Conservation (phyloP, 257 asterid species). For the Lycium barbarum region DNA sequence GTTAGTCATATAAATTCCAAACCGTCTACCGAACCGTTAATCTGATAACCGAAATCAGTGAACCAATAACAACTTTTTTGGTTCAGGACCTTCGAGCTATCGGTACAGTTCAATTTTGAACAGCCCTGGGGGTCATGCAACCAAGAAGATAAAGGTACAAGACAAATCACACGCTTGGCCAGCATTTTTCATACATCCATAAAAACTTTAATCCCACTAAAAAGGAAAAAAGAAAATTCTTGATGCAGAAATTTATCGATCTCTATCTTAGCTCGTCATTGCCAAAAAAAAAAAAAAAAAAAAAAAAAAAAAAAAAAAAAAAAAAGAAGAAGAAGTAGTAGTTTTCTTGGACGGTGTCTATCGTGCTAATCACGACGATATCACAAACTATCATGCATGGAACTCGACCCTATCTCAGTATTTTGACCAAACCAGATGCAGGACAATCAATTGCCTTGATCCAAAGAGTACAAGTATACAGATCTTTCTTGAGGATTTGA, state of each 20-base stretch:
- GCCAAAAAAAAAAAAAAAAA: background rate
- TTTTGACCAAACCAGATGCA: background rate
- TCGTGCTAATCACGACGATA: background rate
- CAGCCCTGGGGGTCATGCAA: background rate
- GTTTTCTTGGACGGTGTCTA: background rate
- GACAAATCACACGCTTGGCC: background rate
- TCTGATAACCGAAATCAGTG: background rate
- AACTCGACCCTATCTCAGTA: constrained; percentile 6
- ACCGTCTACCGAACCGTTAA: background rate
- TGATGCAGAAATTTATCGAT: background rate
- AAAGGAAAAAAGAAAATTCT: background rate
- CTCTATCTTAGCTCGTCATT: background rate
- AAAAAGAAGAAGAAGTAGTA: too few relatives aligned
- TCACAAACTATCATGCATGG: constrained; percentile 2
- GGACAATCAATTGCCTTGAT: background rate
- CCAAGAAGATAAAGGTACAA: background rate
- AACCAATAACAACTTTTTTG: background rate
- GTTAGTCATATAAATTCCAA: background rate
- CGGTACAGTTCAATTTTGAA: background rate
- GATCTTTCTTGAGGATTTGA: background rate
- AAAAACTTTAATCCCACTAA: background rate
- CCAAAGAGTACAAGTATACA: background rate
- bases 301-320: background rate
- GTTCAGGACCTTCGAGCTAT: background rate
- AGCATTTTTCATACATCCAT: background rate